A percentile compares a stretch with the other conserved stretches of the same genome.
Conservation (phyloP, 2,329 filamentous ascomycete species). For the Ophiostoma piceae region DNA sequence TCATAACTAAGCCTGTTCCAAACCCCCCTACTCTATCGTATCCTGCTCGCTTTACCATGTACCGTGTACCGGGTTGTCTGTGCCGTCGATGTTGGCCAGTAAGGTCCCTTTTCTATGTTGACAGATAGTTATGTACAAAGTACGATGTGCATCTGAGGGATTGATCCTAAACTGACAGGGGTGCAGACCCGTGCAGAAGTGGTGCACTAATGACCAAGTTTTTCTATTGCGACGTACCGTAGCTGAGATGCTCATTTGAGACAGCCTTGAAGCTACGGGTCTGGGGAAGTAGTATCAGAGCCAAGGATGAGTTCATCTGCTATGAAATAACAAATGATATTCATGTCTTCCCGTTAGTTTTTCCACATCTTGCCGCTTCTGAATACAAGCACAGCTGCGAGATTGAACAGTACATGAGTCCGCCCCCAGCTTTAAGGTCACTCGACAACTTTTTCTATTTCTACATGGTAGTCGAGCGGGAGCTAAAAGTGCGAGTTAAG, state of each 20-base stretch:
- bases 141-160: too few species aligned
- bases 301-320: too few species aligned
- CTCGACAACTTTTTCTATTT: background rate
- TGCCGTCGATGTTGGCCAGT: too few species aligned
- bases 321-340: too few species aligned
- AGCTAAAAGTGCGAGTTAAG: background rate
- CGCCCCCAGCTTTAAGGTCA: background rate
- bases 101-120: too few species aligned
- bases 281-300: background rate
- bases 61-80: too few species aligned
- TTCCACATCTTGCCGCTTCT: background rate
- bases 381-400: background rate
- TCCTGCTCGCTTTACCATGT: too few species aligned
- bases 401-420: background rate
- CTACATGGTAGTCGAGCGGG: background rate
- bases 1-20: too few species aligned
- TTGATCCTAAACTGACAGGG: background rate
- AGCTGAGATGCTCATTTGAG: background rate
- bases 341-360: background rate
- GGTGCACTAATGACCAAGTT: background rate
- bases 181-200: background rate
- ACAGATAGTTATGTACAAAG: too few species aligned
- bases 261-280: background rate
- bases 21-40: too few species aligned
- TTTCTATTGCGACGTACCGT: background rate